A percentile compares a stretch with the other conserved stretches of the same genome.
These are phyloP conservation scores for Trichophyton simii DNA, from an alignment of 2,329 filamentous ascomycete genomes.

Conservation along the genomic window DNA sequence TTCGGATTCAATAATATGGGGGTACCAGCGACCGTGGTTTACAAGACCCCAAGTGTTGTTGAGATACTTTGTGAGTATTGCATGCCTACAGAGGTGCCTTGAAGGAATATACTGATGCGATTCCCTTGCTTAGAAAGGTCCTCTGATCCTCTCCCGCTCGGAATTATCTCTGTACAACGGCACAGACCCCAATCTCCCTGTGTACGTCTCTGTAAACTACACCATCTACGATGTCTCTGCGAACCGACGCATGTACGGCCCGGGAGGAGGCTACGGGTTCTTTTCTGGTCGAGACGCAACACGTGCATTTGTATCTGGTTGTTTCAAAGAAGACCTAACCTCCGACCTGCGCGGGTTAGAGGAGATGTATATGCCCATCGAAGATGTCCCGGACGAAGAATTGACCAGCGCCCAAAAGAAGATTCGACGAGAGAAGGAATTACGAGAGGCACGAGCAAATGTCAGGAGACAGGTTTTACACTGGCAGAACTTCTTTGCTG, in stretches of 20 bases:
- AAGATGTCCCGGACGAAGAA: slow-evolving; percentile 41
- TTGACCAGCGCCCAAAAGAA: slow-evolving; percentile 33
- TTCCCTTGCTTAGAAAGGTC: slow-evolving; percentile 33
- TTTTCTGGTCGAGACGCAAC: slow-evolving; percentile 81
- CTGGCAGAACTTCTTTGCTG: slow-evolving; percentile 74
- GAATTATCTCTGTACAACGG: slow-evolving; percentile 70
- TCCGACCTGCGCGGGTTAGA: slow-evolving; percentile 79
- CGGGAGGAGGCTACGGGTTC: slow-evolving; percentile 73
- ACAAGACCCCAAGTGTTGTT: slow-evolving; percentile 47
- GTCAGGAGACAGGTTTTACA: slow-evolving; percentile 58
- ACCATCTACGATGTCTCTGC: slow-evolving; percentile 53
- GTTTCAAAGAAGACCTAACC: slow-evolving; percentile 74
- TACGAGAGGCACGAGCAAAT: slow-evolving; percentile 49
- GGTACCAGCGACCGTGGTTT: slow-evolving; percentile 48
- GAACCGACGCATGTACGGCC: slow-evolving; percentile 52
- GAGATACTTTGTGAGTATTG: slow-evolving; percentile 44
- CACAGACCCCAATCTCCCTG: slow-evolving; percentile 56
- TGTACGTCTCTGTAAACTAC: slow-evolving; percentile 75
- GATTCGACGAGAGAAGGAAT: slow-evolving; percentile 49
- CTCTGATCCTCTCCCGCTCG: slow-evolving; percentile 58
- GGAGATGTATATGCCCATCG: slow-evolving; percentile 61
- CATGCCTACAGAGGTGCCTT: background rate
- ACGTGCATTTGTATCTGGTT: slow-evolving; percentile 82
- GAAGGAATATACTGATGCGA: slow-evolving; percentile 6
- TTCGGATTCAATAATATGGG: slow-evolving; percentile 58